Conservation (phyloP, 495 filamentous ascomycete species). For the Bathelium albidoporum region DNA sequence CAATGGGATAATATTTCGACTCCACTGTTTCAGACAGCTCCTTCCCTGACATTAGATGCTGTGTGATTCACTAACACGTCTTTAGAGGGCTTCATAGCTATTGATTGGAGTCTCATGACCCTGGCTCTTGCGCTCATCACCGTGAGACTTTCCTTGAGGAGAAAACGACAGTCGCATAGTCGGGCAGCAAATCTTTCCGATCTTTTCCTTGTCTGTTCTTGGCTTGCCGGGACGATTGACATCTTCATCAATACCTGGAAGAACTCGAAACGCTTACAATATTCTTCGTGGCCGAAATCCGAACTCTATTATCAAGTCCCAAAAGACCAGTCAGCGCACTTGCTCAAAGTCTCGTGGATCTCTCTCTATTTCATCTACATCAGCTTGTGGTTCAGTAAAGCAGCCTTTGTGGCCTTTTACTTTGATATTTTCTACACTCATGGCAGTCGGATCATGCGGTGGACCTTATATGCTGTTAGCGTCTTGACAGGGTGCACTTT, state of each 20-base stretch:
- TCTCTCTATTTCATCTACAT: conserved; percentile 33
- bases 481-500: conserved; percentile 26
- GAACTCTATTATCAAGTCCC: conserved; percentile 23
- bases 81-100: conserved; percentile 28
- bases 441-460: conserved; percentile 13
- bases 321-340: conserved; percentile 14
- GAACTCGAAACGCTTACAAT: conserved; percentile 22
- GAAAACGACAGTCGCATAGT: conserved; percentile 10
- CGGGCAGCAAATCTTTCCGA: conserved; percentile 24
- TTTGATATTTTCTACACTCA: conserved; percentile 23
- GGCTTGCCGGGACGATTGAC: conserved; percentile 27
- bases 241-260: conserved; percentile 33
- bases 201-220: conserved; percentile 26
- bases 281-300: conserved; percentile 15
- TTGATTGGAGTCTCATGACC: conserved; percentile 30
- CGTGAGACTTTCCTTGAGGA: conserved; percentile 26
- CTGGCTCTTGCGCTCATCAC: conserved; percentile 26
- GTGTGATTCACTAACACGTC: neutral
- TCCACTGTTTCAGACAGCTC: neutral
- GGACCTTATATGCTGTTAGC: conserved; percentile 18
- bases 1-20: no score
- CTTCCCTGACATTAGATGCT: neutral
- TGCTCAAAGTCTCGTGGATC: conserved; percentile 31
- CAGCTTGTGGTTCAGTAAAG: conserved; percentile 27
- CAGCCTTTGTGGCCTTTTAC: conserved; percentile 30